A percentile compares a stretch with the other conserved stretches of the same genome.
These are phyloP conservation scores for Xanthoconium purpureum DNA, from an alignment of 768 basidiomycete genomes.

Conservation along the genomic window DNA sequence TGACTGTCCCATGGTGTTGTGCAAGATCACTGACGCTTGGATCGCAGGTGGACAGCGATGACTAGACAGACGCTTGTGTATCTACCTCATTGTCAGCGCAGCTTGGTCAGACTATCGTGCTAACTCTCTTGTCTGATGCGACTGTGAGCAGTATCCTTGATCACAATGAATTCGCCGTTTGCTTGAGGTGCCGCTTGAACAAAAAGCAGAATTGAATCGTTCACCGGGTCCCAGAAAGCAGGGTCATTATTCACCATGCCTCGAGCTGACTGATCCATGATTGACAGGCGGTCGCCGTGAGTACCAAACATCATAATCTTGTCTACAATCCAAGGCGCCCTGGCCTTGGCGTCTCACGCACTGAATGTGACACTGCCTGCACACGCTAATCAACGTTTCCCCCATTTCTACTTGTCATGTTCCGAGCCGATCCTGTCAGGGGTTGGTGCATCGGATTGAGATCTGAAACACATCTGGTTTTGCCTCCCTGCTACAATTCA, in stretches of 20 bases:
- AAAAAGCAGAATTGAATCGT: background rate
- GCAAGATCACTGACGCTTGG: background rate
- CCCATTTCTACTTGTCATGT: background rate
- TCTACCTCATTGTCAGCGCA: background rate
- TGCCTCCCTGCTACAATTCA: background rate
- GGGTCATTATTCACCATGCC: background rate
- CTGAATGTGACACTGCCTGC: background rate
- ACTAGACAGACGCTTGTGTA: conserved; percentile 6
- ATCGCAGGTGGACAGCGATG: conserved; percentile 30
- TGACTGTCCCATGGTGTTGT: background rate
- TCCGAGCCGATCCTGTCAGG: background rate
- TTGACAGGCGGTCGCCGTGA: background rate
- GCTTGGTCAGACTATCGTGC: background rate
- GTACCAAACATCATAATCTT: background rate
- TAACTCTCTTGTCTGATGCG: background rate
- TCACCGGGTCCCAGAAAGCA: no score
- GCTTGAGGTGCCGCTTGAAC: background rate
- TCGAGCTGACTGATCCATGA: background rate
- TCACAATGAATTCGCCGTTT: no score
- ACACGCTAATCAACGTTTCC: background rate
- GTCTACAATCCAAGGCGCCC: no score
- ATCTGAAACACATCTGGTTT: background rate
- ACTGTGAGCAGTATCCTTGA: background rate
- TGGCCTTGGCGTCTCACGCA: no score
- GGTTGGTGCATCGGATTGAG: background rate